These are phyloP conservation scores for Besnoitia besnoiti DNA, from an alignment of 169 alveolate species.

Conservation along the genomic window DNA sequence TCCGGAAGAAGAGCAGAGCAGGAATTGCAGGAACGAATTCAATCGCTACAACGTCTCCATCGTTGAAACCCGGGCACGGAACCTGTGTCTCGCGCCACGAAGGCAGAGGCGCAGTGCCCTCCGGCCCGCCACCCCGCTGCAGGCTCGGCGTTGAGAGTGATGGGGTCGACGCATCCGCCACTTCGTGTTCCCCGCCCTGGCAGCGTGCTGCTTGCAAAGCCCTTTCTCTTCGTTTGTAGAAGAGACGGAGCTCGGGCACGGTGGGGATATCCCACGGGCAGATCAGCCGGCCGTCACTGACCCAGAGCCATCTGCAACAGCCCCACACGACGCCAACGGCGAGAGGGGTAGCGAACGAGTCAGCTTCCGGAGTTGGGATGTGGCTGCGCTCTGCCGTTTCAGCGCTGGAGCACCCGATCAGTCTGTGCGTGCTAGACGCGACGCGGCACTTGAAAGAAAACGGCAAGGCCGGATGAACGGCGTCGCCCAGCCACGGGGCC, in stretches of 20 bases:
- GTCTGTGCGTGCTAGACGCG: background rate
- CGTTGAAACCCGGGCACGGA: conserved; percentile 60
- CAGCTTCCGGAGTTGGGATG: background rate
- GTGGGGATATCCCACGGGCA: conserved; percentile 79
- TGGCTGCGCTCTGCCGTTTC: background rate
- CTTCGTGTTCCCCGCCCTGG: background rate
- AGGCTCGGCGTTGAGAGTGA: background rate
- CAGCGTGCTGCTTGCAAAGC: background rate
- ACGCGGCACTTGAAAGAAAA: conserved; percentile 54
- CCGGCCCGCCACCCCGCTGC: background rate
- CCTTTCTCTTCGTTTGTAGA: conserved; percentile 4
- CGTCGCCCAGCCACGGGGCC: conserved; percentile 35
- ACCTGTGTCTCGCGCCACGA: conserved; percentile 50
- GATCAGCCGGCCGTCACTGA: conserved; percentile 75
- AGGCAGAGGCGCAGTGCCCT: background rate
- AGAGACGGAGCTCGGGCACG: conserved; percentile 49
- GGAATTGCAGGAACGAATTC: conserved; percentile 84
- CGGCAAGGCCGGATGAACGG: conserved; percentile 74
- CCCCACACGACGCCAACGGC: conserved; percentile 78
- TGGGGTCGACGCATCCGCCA: background rate
- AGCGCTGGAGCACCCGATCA: background rate
- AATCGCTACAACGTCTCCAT: conserved; percentile 76
- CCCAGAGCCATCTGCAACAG: conserved; percentile 81
- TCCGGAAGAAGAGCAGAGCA: conserved; percentile 79
- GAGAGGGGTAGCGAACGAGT: conserved; percentile 16